A percentile compares a stretch with the other conserved stretches of the same genome.
Conservation (phyloP, 495 filamentous ascomycete genomes). For the Lasiosphaeris hirsuta region DNA sequence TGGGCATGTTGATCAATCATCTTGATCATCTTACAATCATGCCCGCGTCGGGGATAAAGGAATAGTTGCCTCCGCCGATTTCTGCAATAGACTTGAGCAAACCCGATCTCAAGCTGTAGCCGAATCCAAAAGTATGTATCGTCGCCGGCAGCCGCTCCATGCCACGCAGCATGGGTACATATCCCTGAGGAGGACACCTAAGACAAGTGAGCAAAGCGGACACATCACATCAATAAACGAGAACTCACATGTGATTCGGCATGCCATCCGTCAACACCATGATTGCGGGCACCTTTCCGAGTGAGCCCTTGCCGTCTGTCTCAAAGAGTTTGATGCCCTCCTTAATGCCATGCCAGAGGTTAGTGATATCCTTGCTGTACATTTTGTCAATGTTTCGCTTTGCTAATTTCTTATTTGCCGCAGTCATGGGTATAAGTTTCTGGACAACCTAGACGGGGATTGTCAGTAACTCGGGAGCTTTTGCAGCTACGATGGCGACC, state of each 20-base stretch:
- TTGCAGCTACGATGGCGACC: background rate
- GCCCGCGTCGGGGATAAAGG: slow-evolving; percentile 47
- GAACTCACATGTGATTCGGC: slow-evolving; percentile 38
- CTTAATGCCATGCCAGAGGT: slow-evolving; percentile 43
- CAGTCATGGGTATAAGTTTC: slow-evolving; percentile 35
- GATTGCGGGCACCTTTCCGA: slow-evolving; percentile 35
- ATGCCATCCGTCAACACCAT: slow-evolving; percentile 48
- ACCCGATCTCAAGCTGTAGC: slow-evolving; percentile 37
- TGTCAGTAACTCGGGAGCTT: background rate
- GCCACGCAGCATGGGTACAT: slow-evolving; percentile 35
- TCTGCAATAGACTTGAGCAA: slow-evolving; percentile 47
- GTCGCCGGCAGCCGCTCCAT: slow-evolving; percentile 34
- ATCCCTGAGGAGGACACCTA: slow-evolving; percentile 32
- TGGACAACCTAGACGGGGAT: slow-evolving; percentile 31
- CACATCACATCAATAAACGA: background rate
- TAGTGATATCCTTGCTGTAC: slow-evolving; percentile 26
- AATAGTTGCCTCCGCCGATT: slow-evolving; percentile 40
- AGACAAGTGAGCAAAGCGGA: background rate
- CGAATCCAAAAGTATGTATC: slow-evolving; percentile 49
- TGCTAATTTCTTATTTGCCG: slow-evolving; percentile 27
- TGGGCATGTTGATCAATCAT: background rate
- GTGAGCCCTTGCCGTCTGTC: background rate
- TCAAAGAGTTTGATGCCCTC: slow-evolving; percentile 36
- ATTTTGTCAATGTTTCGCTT: slow-evolving; percentile 33
- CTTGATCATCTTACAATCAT: slow-evolving; percentile 38